Evolutionary conservation across 1,284 basidiomycete genomes (phyloP).

Genomic region (Cystobasidiaceae sp.): DNA sequence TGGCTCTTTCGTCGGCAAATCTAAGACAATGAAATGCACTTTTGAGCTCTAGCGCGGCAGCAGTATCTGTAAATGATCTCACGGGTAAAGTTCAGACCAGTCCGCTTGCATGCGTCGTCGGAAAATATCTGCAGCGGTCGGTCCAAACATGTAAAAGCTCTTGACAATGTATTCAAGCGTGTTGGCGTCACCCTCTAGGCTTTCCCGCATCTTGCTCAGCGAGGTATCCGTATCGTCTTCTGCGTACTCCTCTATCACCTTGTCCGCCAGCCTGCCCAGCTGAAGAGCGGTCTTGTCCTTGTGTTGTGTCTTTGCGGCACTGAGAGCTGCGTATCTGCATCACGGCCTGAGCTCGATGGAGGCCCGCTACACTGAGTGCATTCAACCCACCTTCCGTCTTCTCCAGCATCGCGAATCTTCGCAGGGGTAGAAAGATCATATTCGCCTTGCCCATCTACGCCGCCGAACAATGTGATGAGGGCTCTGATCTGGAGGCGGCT

Average conservation of each 20-base stretch:
- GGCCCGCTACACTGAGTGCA: neutral
- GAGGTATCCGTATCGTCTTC: constrained; percentile 15
- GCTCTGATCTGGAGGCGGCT: constrained; percentile 12
- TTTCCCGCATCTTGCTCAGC: constrained; percentile 8
- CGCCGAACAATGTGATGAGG: constrained; percentile 14
- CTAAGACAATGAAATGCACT: neutral
- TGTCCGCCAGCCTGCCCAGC: constrained; percentile 16
- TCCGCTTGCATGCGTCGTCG: constrained; percentile 19
- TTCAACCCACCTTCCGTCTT: constrained; percentile 5
- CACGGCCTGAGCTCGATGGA: neutral
- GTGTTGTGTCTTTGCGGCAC: constrained; percentile 22
- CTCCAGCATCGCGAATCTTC: constrained; percentile 20
- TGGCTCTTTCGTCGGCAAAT: constrained; percentile 19
- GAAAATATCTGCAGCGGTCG: constrained; percentile 22
- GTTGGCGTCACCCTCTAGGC: neutral
- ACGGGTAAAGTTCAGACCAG: constrained; percentile 28
- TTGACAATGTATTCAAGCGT: constrained; percentile 11
- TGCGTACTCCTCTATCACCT: constrained; percentile 20
- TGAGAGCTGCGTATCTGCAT: constrained; percentile 11
- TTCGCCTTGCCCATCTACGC: neutral
- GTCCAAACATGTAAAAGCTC: constrained; percentile 15
- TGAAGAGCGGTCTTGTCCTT: constrained; percentile 25
- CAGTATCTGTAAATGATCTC: neutral
- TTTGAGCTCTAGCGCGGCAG: neutral
- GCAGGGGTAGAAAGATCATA: constrained; percentile 17